These are phyloP conservation scores for Pseudozyma hubeiensis DNA, from an alignment of 1,284 basidiomycete genomes.

Conservation along the genomic window DNA sequence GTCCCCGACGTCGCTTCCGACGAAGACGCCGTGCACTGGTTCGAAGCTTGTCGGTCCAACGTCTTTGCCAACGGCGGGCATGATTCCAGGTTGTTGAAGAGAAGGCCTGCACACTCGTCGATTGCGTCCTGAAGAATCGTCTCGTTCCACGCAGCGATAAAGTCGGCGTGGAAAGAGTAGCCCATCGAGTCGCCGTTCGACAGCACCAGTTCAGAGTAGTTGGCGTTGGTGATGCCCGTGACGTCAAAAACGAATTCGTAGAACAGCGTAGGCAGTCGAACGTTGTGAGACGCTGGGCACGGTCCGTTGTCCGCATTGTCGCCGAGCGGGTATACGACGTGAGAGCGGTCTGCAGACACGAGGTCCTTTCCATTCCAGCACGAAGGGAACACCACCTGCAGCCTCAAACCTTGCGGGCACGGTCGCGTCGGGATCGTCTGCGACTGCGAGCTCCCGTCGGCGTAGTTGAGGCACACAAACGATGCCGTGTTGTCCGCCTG, in stretches of 20 bases:
- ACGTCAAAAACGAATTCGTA: conserved; percentile 70
- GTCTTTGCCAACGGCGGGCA: conserved; percentile 65
- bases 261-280: conserved; percentile 72
- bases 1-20: conserved; percentile 13
- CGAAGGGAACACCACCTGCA: conserved; percentile 71
- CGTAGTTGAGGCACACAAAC: conserved; percentile 71
- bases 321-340: conserved; percentile 68
- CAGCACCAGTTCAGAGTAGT: conserved; percentile 36
- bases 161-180: conserved; percentile 73
- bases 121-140: conserved; percentile 72
- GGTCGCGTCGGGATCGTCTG: conserved; percentile 23
- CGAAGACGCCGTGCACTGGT: conserved; percentile 14
- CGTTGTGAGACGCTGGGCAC: conserved; percentile 72
- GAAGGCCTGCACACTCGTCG: conserved; percentile 71
- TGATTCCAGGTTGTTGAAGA: conserved; percentile 70
- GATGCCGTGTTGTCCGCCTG: conserved; percentile 66
- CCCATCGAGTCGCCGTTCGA: conserved; percentile 51
- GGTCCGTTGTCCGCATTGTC: conserved; percentile 71
- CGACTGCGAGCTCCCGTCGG: conserved; percentile 52
- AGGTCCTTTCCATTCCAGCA: conserved; percentile 73
- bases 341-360: conserved; percentile 70
- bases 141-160: conserved; percentile 70
- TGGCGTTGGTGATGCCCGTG: conserved; percentile 7
- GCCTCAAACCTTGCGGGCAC: conserved; percentile 69
- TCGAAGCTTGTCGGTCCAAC: conserved; percentile 21